phyloP scores from a whole-genome alignment of 441 rosid species.

The Viola pubescens region DNA sequence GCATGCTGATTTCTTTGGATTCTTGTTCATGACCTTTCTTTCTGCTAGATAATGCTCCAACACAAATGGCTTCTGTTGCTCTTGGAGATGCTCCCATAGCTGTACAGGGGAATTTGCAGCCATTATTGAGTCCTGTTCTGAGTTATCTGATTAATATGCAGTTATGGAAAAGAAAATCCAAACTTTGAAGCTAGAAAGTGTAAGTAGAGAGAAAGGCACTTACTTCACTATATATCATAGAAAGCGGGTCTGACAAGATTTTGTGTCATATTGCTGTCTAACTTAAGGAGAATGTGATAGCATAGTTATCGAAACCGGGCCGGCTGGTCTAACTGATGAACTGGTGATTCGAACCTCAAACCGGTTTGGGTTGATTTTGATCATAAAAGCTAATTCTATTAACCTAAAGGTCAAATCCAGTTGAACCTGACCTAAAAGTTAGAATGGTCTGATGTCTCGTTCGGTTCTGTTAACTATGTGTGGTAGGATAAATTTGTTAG shows the following conservation, averaged over 20 bases:
- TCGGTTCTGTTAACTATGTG: no score
- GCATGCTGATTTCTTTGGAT: background rate
- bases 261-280: background rate
- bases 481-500: no score
- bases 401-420: no score
- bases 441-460: no score
- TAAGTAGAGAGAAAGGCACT: background rate
- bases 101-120: slow-evolving; percentile 18
- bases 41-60: slow-evolving; percentile 23
- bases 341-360: no score
- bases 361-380: no score
- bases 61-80: slow-evolving; percentile 29
- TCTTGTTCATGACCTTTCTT: slow-evolving; percentile 13
- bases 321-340: no score
- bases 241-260: background rate
- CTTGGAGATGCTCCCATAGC: slow-evolving; percentile 31
- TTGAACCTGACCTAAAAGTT: no score
- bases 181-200: background rate
- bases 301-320: no score
- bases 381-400: no score
- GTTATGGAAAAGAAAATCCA: background rate
- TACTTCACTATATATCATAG: no score
- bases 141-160: background rate
- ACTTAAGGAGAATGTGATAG: background rate
- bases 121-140: slow-evolving; percentile 19